A percentile compares a stretch with the other conserved stretches of the same genome.
Conservation (phyloP, 164 flowering plant genomes). For the Aristolochia californica region DNA sequence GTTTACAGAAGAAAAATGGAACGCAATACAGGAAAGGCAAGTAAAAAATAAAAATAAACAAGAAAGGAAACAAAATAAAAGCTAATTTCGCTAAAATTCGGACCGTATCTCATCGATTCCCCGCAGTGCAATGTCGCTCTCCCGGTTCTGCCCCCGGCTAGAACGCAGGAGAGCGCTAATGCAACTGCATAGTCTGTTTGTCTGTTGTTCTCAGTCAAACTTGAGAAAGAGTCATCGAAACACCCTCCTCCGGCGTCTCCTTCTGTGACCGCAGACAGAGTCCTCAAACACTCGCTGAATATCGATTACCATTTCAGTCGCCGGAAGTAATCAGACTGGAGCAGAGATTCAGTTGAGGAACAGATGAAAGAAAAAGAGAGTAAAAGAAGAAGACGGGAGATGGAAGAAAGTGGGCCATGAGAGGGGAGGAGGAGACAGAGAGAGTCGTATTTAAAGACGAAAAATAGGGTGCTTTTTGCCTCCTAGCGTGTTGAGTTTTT, state of each 20-base stretch:
- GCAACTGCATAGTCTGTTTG: constrained; percentile 53
- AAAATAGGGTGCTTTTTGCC: neutral
- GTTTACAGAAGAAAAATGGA: constrained; percentile 12
- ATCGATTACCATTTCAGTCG: neutral
- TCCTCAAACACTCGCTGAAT: constrained; percentile 5
- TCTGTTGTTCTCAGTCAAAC: constrained; percentile 10
- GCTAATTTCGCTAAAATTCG: constrained; percentile 23
- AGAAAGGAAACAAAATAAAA: neutral
- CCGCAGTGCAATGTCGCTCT: constrained; percentile 65
- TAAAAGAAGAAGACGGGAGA: neutral
- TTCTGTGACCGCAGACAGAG: constrained; percentile 9
- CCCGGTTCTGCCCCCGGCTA: constrained; percentile 29
- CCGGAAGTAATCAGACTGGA: neutral
- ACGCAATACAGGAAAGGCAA: neutral
- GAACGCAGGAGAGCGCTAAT: constrained; percentile 45
- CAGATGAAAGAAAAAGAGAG: neutral
- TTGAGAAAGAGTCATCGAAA: constrained; percentile 5
- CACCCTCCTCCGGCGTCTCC: constrained; percentile 13
- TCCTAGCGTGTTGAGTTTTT: constrained; percentile 6
- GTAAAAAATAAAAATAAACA: neutral
- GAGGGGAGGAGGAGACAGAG: constrained; percentile 12
- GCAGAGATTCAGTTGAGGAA: neutral
- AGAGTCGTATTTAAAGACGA: constrained; percentile 9
- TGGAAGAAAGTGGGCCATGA: neutral
- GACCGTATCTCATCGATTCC: constrained; percentile 82